Base-by-base conservation (phyloP, 768 basidiomycete genomes). In the Podaxis sp. region DNA sequence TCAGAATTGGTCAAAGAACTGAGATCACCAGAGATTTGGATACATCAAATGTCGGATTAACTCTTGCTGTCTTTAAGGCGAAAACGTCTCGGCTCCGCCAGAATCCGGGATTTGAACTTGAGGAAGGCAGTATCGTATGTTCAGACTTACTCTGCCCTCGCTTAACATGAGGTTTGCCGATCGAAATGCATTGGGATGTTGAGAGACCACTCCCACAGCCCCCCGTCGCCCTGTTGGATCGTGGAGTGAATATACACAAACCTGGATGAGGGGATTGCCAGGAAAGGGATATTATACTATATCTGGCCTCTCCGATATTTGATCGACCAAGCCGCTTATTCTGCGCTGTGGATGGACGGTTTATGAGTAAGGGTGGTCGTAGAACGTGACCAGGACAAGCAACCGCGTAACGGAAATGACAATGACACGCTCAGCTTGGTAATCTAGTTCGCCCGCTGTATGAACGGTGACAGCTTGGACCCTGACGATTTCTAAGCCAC, bases 401-500 rank as follows among this genome's bases (percentile, higher is more conserved):
- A 51, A 22, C 49, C 11, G 49, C 49, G 26, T 51, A 51, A 51
- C 26, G 24, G 22, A 12, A 4, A 51, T 51, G 49, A 51, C 24
- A 15, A 7, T 28, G 19, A 13, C 19, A 9, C 1, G 44, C 19
- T 19, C n/a, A 13, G 49, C 26, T 51, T 51, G 49, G 24, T 51
- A 51, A 51, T 51, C 26, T 28, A 11, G 49, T 26, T 51, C 49
- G 26, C 26, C 49, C 49, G 26, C 3, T 28, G 3, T 22, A 51
- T 4, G 49, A 51, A 51, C 44, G 24, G 13, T 51, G 49, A 51
- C 49, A 15, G 26, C 49, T 51, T 12, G 33, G 57, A 48, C 57
- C 46, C 57, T 36, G 44, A 51, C 30, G 57, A 38, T 51, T 51
- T 51, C 49, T 51, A 51, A 51, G 44, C 44, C 42, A 36, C 57